Percentiles rank a stretch among this genome's conserved stretches.
Evolutionary conservation across 2,329 filamentous ascomycete genomes (phyloP).

Genomic region (Pseudonectria buxi): DNA sequence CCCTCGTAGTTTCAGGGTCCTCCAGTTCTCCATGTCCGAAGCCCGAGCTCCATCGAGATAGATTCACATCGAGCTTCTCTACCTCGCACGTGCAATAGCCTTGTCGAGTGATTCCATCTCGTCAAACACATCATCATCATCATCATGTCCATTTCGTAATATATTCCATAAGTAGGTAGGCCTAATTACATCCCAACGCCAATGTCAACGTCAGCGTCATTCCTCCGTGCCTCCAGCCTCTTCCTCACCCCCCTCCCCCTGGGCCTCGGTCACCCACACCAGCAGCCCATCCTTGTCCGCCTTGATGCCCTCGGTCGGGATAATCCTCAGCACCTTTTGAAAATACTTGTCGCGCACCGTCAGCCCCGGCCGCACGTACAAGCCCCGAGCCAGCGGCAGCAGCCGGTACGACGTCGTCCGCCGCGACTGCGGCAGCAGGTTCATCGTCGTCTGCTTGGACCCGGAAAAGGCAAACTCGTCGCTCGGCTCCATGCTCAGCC

Average conservation of each 20-base stretch:
- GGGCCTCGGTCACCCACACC: constrained; percentile 48
- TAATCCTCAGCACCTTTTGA: constrained; percentile 78
- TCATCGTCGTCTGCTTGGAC: constrained; percentile 70
- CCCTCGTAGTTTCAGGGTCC: too few species aligned
- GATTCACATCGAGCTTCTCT: too few species aligned
- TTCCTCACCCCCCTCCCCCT: constrained; percentile 13
- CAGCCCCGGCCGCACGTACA: constrained; percentile 66
- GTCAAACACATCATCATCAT: too few species aligned
- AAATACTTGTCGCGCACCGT: constrained; percentile 86
- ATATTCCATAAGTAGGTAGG: too few species aligned
- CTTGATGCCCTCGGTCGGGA: constrained; percentile 68
- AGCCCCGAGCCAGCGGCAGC: constrained; percentile 57
- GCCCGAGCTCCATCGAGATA: too few species aligned
- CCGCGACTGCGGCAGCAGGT: constrained; percentile 75
- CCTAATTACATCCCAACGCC: neutral
- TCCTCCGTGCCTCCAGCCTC: constrained; percentile 10
- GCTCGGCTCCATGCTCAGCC: constrained; percentile 82
- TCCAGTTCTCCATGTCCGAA: too few species aligned
- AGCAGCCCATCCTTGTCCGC: constrained; percentile 57
- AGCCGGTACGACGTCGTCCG: constrained; percentile 68
- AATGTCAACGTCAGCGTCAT: constrained; percentile 6
- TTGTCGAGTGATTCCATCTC: too few species aligned
- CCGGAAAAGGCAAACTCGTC: constrained; percentile 93
- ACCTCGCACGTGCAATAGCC: too few species aligned
- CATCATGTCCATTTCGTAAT: too few species aligned